Percentiles rank a stretch among this genome's conserved stretches.
phyloP scores from a whole-genome alignment of 2,329 filamentous ascomycete species.

The Colletotrichum godetiae region DNA sequence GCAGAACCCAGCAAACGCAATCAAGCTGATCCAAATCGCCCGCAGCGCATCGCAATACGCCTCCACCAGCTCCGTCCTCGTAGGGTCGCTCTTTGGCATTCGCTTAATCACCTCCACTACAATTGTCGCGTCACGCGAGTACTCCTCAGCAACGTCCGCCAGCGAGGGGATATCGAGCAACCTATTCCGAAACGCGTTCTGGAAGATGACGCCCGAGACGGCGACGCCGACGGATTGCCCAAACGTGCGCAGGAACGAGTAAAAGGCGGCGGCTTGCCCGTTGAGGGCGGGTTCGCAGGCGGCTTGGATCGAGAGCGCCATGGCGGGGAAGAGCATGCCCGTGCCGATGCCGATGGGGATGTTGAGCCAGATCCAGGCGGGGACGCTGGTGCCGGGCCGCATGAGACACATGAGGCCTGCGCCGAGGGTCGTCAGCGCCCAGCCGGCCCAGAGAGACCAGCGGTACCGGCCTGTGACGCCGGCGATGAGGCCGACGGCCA shows the following conservation, averaged over 20 bases:
- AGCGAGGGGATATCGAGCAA: conserved; percentile 60
- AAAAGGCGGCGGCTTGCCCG: conserved; percentile 72
- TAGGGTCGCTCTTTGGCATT: conserved; percentile 49
- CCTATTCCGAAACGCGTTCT: conserved; percentile 69
- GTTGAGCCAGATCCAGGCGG: conserved; percentile 70
- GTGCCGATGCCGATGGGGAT: conserved; percentile 70
- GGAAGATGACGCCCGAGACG: conserved; percentile 75
- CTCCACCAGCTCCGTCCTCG: conserved; percentile 39
- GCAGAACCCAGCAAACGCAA: conserved; percentile 43
- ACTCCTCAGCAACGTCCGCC: conserved; percentile 52
- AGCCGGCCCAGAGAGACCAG: conserved; percentile 71
- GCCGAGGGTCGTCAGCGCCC: conserved; percentile 68
- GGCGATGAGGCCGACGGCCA: conserved; percentile 65
- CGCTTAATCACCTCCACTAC: conserved; percentile 68
- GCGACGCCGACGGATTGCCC: conserved; percentile 76
- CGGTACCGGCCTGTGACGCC: conserved; percentile 69
- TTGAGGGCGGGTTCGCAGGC: conserved; percentile 57
- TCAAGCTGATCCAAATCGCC: conserved; percentile 47
- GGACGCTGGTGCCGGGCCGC: conserved; percentile 57
- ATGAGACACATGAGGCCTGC: conserved; percentile 66
- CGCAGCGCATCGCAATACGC: conserved; percentile 48
- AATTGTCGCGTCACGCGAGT: conserved; percentile 67
- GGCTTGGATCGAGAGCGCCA: conserved; percentile 73
- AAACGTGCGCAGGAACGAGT: conserved; percentile 73
- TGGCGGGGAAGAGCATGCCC: conserved; percentile 73